phyloP scores from a whole-genome alignment of 169 alveolate species.

The Cryptosporidium bovis region DNA sequence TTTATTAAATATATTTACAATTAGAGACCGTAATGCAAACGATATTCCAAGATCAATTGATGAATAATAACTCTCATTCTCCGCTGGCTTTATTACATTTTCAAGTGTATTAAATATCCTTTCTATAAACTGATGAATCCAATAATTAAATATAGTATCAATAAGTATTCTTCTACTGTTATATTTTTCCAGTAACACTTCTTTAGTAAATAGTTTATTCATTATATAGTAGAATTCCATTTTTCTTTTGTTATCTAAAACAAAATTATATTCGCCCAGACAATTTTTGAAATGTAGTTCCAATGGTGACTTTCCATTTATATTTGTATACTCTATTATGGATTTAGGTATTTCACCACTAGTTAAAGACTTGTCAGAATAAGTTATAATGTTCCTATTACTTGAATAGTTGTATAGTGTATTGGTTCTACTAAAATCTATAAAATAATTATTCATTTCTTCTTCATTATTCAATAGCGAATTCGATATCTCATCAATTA shows the following conservation, averaged over 20 bases:
- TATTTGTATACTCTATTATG: background rate
- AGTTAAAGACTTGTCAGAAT: constrained; percentile 20
- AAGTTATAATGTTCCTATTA: background rate
- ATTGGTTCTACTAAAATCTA: background rate
- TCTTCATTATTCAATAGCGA: background rate
- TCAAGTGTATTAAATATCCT: constrained; percentile 24
- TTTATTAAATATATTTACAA: constrained; percentile 8
- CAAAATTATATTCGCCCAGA: background rate
- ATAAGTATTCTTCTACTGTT: constrained; percentile 20
- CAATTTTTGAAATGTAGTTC: constrained; percentile 7
- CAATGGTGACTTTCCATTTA: constrained; percentile 34
- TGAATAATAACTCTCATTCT: constrained; percentile 38
- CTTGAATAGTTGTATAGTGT: constrained; percentile 58
- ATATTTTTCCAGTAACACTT: constrained; percentile 6
- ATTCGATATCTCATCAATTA: background rate
- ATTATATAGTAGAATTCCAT: constrained; percentile 16
- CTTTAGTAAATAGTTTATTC: background rate
- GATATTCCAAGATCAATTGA: constrained; percentile 67
- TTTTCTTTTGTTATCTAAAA: constrained; percentile 1
- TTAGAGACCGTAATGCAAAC: constrained; percentile 36
- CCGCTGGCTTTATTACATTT: constrained; percentile 61
- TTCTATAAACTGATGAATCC: constrained; percentile 35
- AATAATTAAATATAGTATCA: constrained; percentile 30
- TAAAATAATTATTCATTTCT: background rate
- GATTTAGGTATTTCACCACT: constrained; percentile 20